These are phyloP conservation scores for Coniochaeta hoffmannii DNA, from an alignment of 2,329 filamentous ascomycete genomes.

Conservation along the genomic window DNA sequence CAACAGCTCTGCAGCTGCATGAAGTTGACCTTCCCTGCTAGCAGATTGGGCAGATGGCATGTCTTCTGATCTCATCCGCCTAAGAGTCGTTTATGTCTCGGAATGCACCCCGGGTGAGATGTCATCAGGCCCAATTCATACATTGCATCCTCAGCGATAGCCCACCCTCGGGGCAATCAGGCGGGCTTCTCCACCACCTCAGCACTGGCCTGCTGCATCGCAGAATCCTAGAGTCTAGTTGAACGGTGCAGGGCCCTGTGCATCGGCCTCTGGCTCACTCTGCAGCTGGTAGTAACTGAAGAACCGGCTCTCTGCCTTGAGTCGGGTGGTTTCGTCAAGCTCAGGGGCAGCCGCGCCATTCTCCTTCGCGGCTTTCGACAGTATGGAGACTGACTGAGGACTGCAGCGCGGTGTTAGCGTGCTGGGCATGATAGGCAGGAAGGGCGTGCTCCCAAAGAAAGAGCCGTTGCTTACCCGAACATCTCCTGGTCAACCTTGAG, in stretches of 20 bases:
- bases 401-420: slow-evolving; percentile 20
- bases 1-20: too few species aligned
- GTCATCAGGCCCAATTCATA: too few species aligned
- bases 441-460: too few species aligned
- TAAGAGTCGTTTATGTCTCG: too few species aligned
- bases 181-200: neutral
- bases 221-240: slow-evolving; percentile 27
- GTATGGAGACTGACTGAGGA: slow-evolving; percentile 36
- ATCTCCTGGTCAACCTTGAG: slow-evolving; percentile 76
- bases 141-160: too few species aligned
- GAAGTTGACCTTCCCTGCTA: too few species aligned
- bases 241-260: slow-evolving; percentile 44
- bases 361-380: slow-evolving; percentile 35
- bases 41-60: too few species aligned
- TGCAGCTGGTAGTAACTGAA: slow-evolving; percentile 47
- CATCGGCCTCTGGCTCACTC: slow-evolving; percentile 35
- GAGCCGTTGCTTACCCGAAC: slow-evolving; percentile 75
- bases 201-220: neutral
- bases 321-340: slow-evolving; percentile 42
- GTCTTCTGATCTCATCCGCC: too few species aligned
- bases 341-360: slow-evolving; percentile 33
- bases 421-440: too few species aligned
- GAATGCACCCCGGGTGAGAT: too few species aligned
- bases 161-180: too few species aligned
- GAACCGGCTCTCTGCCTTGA: slow-evolving; percentile 44